Evolutionary conservation across 495 filamentous ascomycete genomes (phyloP), one percentile per base, ranked within the genome.

Genomic region (Glutinoglossum americanum): DNA sequence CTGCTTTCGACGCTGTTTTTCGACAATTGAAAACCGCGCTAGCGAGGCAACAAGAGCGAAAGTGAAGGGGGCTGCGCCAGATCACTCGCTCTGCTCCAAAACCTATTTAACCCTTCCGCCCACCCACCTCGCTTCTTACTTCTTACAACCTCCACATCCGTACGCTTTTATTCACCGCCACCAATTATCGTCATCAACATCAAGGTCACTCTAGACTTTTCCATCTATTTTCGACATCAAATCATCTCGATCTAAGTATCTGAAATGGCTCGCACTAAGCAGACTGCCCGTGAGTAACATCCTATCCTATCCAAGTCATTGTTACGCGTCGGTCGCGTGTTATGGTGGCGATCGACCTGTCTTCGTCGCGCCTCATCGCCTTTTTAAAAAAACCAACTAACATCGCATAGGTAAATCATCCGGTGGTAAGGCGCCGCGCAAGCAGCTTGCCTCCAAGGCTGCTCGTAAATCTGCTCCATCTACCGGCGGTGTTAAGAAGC

Each of bases 381-480:
- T 54, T 55, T 21, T 32, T 58, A 55, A 59, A n/a, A 51, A 37
- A 1, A 33, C 26, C 15, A 39, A 37, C 53, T 35, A 64, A 66
- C 57, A 53, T 33, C 27, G 32, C 37, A 68, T 65, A 82, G 82
- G 80, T 73, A 83, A 96, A 82, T 95, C 89, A 73, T 95, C 89
- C 74, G 89, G 89, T 92, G 89, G 89, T 80, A 96, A 96, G 82
- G 89, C 89, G 68, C 89, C 89, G 66, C 89, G 89, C 78, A 96
- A 96, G 87, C 87, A 93, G 80, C 87, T 95, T 68, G 82, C 82
- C 64, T 83, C 82, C 74, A 87, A 87, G 81, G 83, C 83, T 61
- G 83, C 83, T 67, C 81, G 84, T 70, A 84, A 85, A 74, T 79
- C 79, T 60, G 81, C 82, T 35, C 82, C 82, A 65, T 83, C 81